Evolutionary conservation across 2,329 filamentous ascomycete genomes (phyloP), one percentile per base, ranked within the genome.

Genomic region (Lachnellula willkommii): DNA sequence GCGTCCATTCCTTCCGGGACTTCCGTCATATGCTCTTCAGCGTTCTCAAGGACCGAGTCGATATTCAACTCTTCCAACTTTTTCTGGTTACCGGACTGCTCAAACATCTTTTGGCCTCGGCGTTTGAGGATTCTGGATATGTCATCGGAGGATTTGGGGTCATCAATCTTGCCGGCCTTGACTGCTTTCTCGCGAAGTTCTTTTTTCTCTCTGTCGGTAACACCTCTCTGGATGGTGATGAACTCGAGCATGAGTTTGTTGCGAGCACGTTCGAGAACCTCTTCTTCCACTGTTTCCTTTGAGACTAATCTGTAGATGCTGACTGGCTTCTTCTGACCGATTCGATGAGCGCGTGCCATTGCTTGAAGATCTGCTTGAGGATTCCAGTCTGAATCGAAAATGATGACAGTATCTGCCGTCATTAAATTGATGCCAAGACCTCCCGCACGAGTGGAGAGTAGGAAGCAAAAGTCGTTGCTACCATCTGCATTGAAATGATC

Each of bases 321-420:
- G 63, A 99, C 94, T 6, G 94, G 93, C 60, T 87, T 91, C 70
- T 94, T 96, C 71, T 99, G 94, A 2, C 94, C 94, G 62, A 99
- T 99, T 71, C 94, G 89, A 74, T 99, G 95, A 56, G 95, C 95
- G 73, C 94, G 88, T 56, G 94, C 94, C 94, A 99, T 99, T 42
- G 94, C 94, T 71, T 99, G 94, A 63, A 99, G 76, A 77, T 99
- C 95, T 6, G 94, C 94, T 71, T 99, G 94, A 17, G 94, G 95
- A 65, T 99, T 99, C 94, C 95, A 99, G 68, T 96, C 92, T 0
- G 94, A 97, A 71, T 99, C 95, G 66, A 97, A 99, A 46, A 99
- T 87, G 65, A 99, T 87, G 62, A 99, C 94, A 0, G 94, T 99
- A 68, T 99, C 95, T 7, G 94, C 94, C 24, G 94, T 97, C 90